Evolutionary conservation across 495 filamentous ascomycete genomes (phyloP), one percentile per base, ranked within the genome.

Genomic region (Podospora appendiculata): DNA sequence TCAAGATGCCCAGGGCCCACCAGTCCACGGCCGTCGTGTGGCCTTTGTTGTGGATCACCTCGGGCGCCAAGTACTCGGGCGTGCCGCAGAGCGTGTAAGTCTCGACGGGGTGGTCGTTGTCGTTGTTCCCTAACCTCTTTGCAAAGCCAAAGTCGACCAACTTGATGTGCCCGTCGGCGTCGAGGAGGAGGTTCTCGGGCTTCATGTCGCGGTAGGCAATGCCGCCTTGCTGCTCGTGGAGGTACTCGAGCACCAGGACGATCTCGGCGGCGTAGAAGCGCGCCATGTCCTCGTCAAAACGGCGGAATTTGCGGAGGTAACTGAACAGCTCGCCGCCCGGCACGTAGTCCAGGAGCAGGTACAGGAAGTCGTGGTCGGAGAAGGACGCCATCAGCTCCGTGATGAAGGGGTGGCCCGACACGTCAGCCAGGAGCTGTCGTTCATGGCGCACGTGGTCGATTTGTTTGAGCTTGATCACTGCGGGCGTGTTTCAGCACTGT

Each of bases 61-160:
- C 93, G 2, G 93, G 93, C 3, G 93, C 91, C 16, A 98, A 78
- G 66, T 98, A 98, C 62, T 98, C 93, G 25, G 92, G 93, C 0
- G 93, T 98, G 18, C 93, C 93, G 61, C 93, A 97, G 3, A 96
- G 79, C 7, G 93, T 98, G 65, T 96, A 97, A 4, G 92, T 98
- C 72, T 96, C 90, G 58, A 81, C 84, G 73, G 71, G 66, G 52
- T 67, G 65, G 39, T 68, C 64, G 50, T 61, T 58, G 49, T 66
- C 68, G 58, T 67, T 67, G 47, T 70, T 70, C 32, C 81, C 83
- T 19, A 90, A 65, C 58, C 85, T 77, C 74, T 97, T 97, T 32
- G 93, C 93, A 64, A 98, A 97, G 0, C 93, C 93, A 70, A 98
- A 98, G 68, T 98, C 93, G n/a, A 97, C 92, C 36, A 97, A 76